Base-by-base conservation (phyloP, 2,329 filamentous ascomycete genomes). In the Aspergillus sergii region DNA sequence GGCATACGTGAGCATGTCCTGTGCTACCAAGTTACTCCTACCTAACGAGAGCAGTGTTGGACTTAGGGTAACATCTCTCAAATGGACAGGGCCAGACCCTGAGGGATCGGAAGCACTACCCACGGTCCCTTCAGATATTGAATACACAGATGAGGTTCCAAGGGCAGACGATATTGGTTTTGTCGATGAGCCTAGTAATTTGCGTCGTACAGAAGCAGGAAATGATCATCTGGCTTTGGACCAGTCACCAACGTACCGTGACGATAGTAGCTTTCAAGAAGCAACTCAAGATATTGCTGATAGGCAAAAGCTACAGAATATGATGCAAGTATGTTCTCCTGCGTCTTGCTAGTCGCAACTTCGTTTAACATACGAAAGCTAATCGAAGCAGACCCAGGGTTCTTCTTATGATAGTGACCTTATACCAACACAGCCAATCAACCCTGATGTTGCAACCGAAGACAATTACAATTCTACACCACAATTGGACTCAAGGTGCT, bases 1-100 rank as follows among this genome's bases (percentile, higher is more conserved):
- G 72, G 64, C 81, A 83, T 70, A 73, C 71, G 76, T 81, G 64
- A 43, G 72, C 67, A 54, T 26, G 26, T 16, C 7, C 21, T 7
- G n/a, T 3, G 12, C 11, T 45, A 23, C 11, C 12, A 39, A 14
- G 11, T 14, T 43, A 45, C 19, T 34, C 30, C 26, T 50, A 41
- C 43, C 68, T 71, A 61, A 72, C 57, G 28, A n/a, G n/a, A 21
- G 3, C 43, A 78, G 74, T 43, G 73, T 76, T 62, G 74, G 75
- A 12, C 66, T 78, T 16, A 76, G 72, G 55, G 72, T 79, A 6
- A 72, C 73, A 59, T 73, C 73, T 63, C 60, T 77, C 32, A 75
- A 74, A 64, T 76, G 72, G 71, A 70, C 60, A 43, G 72, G 71
- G 11, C 66, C 67, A 32, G 68, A 72, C 8, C 61, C 61, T 6